Evolutionary conservation across 805 yeast genomes (phyloP).

Genomic region (Candida patagonica): DNA sequence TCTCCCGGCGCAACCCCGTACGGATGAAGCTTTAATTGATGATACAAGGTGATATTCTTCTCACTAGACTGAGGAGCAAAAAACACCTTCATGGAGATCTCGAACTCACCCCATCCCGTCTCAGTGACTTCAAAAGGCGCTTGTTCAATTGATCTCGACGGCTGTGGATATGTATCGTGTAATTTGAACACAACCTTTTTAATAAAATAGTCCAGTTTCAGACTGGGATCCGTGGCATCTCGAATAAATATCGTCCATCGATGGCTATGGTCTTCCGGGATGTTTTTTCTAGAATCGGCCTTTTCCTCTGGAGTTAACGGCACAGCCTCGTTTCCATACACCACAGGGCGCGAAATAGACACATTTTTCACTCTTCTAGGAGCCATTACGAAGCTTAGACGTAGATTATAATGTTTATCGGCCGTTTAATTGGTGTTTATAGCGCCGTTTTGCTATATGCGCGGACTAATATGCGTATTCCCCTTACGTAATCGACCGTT

Average conservation of each 20-base stretch:
- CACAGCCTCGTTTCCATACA: constrained; percentile 73
- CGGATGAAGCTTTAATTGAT: constrained; percentile 87
- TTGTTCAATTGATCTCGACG: constrained; percentile 74
- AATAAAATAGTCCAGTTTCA: constrained; percentile 71
- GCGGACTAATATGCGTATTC: too few species aligned
- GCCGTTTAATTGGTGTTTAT: too few species aligned
- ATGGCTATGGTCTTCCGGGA: constrained; percentile 89
- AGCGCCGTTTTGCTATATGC: too few species aligned
- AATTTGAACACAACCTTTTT: constrained; percentile 89
- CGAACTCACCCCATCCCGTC: constrained; percentile 99
- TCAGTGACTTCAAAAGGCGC: constrained; percentile 96
- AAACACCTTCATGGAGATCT: constrained; percentile 76
- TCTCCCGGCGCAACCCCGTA: constrained; percentile 35
- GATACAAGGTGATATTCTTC: constrained; percentile 76
- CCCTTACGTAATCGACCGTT: too few species aligned
- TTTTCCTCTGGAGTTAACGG: constrained; percentile 47
- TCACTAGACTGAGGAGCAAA: constrained; percentile 58
- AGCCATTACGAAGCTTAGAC: too few species aligned
- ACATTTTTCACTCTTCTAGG: constrained; percentile 34
- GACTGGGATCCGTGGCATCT: constrained; percentile 36
- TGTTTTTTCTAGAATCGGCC: constrained; percentile 33
- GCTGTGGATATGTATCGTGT: constrained; percentile 86
- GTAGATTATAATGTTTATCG: too few species aligned
- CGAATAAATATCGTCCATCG: constrained; percentile 87
- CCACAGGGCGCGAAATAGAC: constrained; percentile 66